Evolutionary conservation across 1,139 yeast genomes (phyloP).

Genomic region (Pneumocystis canis): DNA sequence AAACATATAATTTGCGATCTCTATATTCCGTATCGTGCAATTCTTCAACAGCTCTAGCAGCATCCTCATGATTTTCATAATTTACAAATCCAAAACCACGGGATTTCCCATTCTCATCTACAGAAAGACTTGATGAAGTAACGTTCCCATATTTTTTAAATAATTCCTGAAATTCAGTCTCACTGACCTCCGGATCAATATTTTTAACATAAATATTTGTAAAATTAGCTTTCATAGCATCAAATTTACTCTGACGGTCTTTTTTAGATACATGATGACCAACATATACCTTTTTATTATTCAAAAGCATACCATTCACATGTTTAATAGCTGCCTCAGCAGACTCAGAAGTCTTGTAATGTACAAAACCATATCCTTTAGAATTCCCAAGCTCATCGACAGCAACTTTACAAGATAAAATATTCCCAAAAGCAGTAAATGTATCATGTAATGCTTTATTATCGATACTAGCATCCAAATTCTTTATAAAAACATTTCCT

Average conservation of each 20-base stretch:
- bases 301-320: slow-evolving; percentile 96
- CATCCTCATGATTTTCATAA: slow-evolving; percentile 75
- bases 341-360: slow-evolving; percentile 84
- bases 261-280: slow-evolving; percentile 87
- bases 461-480: slow-evolving; percentile 95
- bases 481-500: slow-evolving; percentile 95
- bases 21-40: slow-evolving; percentile 76
- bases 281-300: slow-evolving; percentile 91
- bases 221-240: slow-evolving; percentile 82
- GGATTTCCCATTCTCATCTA: slow-evolving; percentile 76
- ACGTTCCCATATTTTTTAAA: slow-evolving; percentile 65
- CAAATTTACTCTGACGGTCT: slow-evolving; percentile 91
- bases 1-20: slow-evolving; percentile 82
- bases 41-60: slow-evolving; percentile 81
- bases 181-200: slow-evolving; percentile 56
- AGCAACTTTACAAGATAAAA: slow-evolving; percentile 94
- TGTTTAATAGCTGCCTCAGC: slow-evolving; percentile 93
- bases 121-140: slow-evolving; percentile 73
- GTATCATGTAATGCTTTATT: slow-evolving; percentile 98
- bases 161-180: slow-evolving; percentile 50
- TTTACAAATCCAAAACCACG: slow-evolving; percentile 95
- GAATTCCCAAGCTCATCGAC: slow-evolving; percentile 85
- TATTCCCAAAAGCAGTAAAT: slow-evolving; percentile 90
- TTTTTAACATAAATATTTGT: slow-evolving; percentile 93
- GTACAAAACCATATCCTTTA: slow-evolving; percentile 96